A percentile compares a stretch with the other conserved stretches of the same genome.
phyloP scores from a whole-genome alignment of 2,329 filamentous ascomycete genomes.

The Fusarium cyanostomum region DNA sequence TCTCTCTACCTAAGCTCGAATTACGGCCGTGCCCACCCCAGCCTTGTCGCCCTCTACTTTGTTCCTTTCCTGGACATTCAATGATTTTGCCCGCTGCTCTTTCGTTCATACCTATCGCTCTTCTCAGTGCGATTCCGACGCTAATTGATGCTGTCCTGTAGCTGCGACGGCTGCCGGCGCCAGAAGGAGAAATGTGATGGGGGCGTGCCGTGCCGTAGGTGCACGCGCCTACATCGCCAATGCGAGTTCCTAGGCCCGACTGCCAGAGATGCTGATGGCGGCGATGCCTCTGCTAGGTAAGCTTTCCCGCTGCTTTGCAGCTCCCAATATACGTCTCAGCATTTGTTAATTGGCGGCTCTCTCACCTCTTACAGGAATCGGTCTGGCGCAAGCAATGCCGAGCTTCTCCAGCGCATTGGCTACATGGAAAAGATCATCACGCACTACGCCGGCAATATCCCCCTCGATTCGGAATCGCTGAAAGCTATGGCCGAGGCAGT shows the following conservation, averaged over 20 bases:
- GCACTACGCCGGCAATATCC: conserved; percentile 56
- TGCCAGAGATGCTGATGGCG: conserved; percentile 43
- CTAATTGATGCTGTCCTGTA: conserved; percentile 39
- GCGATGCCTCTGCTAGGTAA: conserved; percentile 39
- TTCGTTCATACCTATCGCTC: neutral
- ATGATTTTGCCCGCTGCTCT: neutral
- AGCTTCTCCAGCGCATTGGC: conserved; percentile 40
- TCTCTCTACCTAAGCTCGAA: conserved; percentile 4
- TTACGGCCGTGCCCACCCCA: conserved; percentile 5
- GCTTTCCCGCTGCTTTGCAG: neutral
- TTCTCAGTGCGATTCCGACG: neutral
- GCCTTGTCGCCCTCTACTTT: neutral
- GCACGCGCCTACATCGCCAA: conserved; percentile 59
- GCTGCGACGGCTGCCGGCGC: conserved; percentile 63
- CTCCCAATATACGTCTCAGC: neutral
- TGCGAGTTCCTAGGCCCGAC: conserved; percentile 57
- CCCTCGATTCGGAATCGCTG: conserved; percentile 44
- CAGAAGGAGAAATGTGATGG: conserved; percentile 67
- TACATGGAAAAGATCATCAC: conserved; percentile 59
- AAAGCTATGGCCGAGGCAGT: conserved; percentile 55
- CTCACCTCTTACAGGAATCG: conserved; percentile 30
- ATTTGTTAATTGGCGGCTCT: conserved; percentile 19
- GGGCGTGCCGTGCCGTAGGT: conserved; percentile 62
- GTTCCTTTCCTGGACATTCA: neutral
- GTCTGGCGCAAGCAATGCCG: conserved; percentile 34